Evolutionary conservation across 1,284 basidiomycete species (phyloP), one percentile per base, ranked within the genome.

Genomic region (Laetiporus sulphureus): DNA sequence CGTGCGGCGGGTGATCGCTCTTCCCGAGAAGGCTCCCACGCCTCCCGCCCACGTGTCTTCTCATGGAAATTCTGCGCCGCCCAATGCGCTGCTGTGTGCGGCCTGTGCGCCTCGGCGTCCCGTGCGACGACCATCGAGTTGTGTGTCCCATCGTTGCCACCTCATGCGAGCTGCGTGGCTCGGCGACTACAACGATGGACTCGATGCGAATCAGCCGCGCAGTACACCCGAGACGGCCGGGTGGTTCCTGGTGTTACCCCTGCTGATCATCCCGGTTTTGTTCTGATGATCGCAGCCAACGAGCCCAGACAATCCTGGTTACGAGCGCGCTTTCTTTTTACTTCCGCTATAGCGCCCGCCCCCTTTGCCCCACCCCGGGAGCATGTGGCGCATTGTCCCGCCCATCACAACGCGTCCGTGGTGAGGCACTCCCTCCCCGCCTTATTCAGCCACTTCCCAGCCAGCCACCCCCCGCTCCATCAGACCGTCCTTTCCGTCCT

Each of bases 11-110:
- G 41, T 20, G 48, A 49, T 36, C 27, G 40, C 41, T 52, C 41
- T 38, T 30, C 48, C 52, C 38, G 40, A 29, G 42, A 29, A 30
- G 13, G 19, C 39, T 44, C 51, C 40, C 53, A 52, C 50, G 50
- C 42, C 45, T 38, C 49, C 48, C 55, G 53, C 49, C 51, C 54
- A 54, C 55, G 53, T 54, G 53, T 42, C 46, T 52, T 53, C 53
- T 20, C 41, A 42, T 49, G 45, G 49, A 45, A 54, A 41, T 27
- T 41, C 46, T 38, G 45, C 49, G 33, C 42, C 41, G 43, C 22
- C 42, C 36, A 27, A 32, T 45, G 41, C 42, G 34, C 22, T 39
- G 45, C 45, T 33, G 33, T 40, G 31, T 32, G 24, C 33, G 44
- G 36, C 29, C 24, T 19, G 23, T 24, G 19, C 32, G 25, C 13